Base-by-base conservation (phyloP, 164 flowering plant genomes). In the Hamamelis virginiana region DNA sequence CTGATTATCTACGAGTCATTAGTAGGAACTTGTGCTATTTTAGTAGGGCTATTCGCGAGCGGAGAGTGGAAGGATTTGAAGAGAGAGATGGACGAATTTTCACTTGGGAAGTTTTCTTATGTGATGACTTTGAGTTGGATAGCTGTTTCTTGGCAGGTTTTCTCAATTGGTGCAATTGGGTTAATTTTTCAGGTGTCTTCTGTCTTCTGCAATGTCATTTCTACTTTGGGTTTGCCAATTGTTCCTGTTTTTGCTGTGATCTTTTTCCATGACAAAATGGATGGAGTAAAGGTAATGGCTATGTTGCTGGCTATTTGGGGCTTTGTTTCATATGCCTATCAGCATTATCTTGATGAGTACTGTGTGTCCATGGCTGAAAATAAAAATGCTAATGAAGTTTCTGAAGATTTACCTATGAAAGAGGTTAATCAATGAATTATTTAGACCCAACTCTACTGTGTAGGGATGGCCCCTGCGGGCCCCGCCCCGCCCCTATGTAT, bases 261-360 rank as follows among this genome's bases (percentile, higher is more conserved):
- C 18, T 23, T 77, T 43, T 78, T 77, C 62, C 70, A 73, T 45
- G 83, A 80, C 22, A 68, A 72, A 18, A 70, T 78, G 75, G 59
- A 67, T 56, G 81, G 73, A 14, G 16, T 65, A 1, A 80, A 78
- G 67, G 75, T 66, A 2, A 27, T 80, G 8, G 52, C 83, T 3
- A 63, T 80, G 69, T 53, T 73, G 48, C 63, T 80, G 65, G 81
- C 77, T 15, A 47, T 77, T 9, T 80, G 83, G 83, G 81, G 81
- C 38, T 80, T 80, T 22, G 41, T 68, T 58, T 80, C 83, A 0
- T 78, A 75, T 66, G 48, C 55, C 9, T 80, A 80, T 62, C 83
- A 77, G 69, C 76, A 75, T 8, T 65, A 80, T 47, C 72, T 77
- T 6, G 83, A 75, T 27, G 66, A 69, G n/a, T n/a, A n/a, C n/a